A percentile compares a stretch with the other conserved stretches of the same genome.
phyloP scores from a whole-genome alignment of 257 asterid genomes.

The Solanum medicagineum region DNA sequence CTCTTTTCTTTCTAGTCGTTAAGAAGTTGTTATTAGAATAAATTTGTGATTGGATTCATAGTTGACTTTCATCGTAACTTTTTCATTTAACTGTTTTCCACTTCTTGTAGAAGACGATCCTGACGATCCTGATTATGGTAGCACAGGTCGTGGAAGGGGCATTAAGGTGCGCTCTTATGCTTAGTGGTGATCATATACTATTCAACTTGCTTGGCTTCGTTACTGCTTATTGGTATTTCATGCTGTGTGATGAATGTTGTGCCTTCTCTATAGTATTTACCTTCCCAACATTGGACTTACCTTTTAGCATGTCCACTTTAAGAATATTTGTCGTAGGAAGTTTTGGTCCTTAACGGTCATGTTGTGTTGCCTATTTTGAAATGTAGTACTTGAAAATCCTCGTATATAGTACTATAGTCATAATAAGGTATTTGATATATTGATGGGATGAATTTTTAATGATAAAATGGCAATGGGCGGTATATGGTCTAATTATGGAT shows the following conservation, averaged over 20 bases:
- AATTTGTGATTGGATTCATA: not conserved
- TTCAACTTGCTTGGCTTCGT: not conserved
- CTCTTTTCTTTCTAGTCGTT: not conserved
- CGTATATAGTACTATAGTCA: not conserved
- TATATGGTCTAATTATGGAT: not conserved
- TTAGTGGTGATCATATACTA: not conserved
- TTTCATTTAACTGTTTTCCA: not conserved
- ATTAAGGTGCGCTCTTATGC: slow-evolving; percentile 42
- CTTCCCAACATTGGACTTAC: not conserved
- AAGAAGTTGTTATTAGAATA: not conserved
- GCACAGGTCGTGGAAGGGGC: slow-evolving; percentile 36
- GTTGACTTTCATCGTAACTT: not conserved
- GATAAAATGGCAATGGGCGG: not conserved
- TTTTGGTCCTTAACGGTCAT: not conserved
- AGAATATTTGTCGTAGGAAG: not conserved
- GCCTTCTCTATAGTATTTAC: not conserved
- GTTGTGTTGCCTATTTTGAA: not conserved
- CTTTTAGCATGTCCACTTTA: not conserved
- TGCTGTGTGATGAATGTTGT: not conserved
- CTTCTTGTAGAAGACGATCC: slow-evolving; percentile 84
- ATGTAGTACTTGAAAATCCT: not conserved
- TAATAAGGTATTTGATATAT: not conserved
- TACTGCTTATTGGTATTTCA: not conserved
- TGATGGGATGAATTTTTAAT: not conserved
- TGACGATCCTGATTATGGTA: slow-evolving; percentile 75